Evolutionary conservation across 495 filamentous ascomycete species (phyloP), one percentile per base, ranked within the genome.

Genomic region (Aspergillus indologenus): DNA sequence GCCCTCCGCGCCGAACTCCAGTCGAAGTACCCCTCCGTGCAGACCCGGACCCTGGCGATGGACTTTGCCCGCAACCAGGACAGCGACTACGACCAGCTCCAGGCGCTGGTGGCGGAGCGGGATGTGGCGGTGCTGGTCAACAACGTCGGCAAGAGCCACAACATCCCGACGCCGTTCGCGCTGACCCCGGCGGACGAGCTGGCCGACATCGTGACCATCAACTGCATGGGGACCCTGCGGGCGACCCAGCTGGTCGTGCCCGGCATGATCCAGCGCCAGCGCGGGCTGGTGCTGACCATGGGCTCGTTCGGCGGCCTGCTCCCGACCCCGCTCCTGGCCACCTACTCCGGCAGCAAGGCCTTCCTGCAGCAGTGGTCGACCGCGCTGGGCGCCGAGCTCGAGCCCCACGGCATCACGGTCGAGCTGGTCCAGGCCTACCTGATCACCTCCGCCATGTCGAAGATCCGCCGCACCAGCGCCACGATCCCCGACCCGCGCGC

Each of bases 351-450:
- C 56, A 90, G 85, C 83, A 99, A 99, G 79, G 93, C 95, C 22
- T 99, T 99, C 82, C 82, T 99, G 57, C 92, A 97, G 73, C 87
- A 95, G 70, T 99, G 95, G 95, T 96, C 90, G 47, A 86, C 85
- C 3, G 84, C 95, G 43, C 83, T 99, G 2, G 88, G 87, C 23
- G 80, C 89, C 12, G 95, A 99, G 73, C 81, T 98, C 22, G 85
- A 86, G 61, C 83, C 83, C 1, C 77, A 90, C 63, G 88, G 89
- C 54, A 85, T 99, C 26, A 85, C 87, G 45, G 92, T 96, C 44
- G 83, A 97, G 66, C 81, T 97, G 44, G 86, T 94, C 23, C 82
- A 97, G 62, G 89, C 87, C 61, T 93, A 99, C 73, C 84, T 99
- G 59, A 90, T 99, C 67, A 92, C 90, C 21, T 89, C 88, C 15